Base-by-base conservation (phyloP, 2,329 filamentous ascomycete genomes). In the Aspergillus arachidicola region DNA sequence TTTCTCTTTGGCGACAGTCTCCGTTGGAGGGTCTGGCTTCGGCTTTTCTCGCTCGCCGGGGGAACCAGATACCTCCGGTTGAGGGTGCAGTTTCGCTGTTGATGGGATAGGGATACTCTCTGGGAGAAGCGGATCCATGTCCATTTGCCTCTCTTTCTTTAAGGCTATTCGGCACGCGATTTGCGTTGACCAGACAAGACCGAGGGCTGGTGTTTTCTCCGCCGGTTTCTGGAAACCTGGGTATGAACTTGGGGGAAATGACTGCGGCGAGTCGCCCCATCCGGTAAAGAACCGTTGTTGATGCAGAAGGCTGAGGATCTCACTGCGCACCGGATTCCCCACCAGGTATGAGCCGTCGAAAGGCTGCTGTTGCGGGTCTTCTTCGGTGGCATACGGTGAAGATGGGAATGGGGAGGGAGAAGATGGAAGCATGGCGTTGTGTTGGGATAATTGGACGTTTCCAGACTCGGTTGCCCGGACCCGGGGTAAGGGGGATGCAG, bases 201-300 rank as follows among this genome's bases (percentile, higher is more conserved):
- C 94, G 28, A 98, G 80, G 7, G 91, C 91, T 0, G 94, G 94
- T 0, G 92, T 97, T 79, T 97, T 98, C 60, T 69, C 68, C 2
- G 74, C 90, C 79, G 59, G 48, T 32, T 57, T 62, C 32, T 66
- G 64, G 34, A 59, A 53, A 32, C 26, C 38, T 5, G 59, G 53
- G n/a, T 55, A 59, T 7, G 45, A 14, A 60, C 73, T 66, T 11
- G 66, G 43, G 14, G 61, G 63, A 1, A 70, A 59, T 30, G 63
- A 66, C 19, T 67, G 65, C 9, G 23, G 80, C 61, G 88, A 84
- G 75, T 96, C 92, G 26, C 94, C 93, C 94, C 95, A 97, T 66
- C 95, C 94, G 4, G 94, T 96, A 79, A 97, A 96, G 87, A 94
- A 97, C 50, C 91, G 87, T 76, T 97, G 93, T 78, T 98, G 94